Evolutionary conservation across 257 asterid species (phyloP), one percentile per base, ranked within the genome.

Genomic region (Nicotiana attenuata): DNA sequence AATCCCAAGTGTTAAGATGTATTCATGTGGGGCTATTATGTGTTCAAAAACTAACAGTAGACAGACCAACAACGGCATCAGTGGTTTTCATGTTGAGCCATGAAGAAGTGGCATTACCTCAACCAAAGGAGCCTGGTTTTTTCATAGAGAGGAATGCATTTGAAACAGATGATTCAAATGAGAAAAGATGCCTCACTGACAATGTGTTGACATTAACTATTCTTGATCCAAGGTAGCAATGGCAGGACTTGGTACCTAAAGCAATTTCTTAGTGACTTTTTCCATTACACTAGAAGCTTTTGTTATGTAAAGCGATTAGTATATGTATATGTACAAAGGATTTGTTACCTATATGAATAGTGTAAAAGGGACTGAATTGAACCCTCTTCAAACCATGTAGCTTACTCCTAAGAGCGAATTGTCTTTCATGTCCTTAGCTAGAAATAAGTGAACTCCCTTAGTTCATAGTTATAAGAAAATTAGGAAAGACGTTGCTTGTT

Each of bases 91-190:
- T 88, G 90, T 84, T 89, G 3, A 88, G 83, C 80, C 87, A 19
- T 53, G 90, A 87, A 24, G 88, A 84, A 31, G 82, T 81, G 14
- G 13, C 71, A 67, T 22, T 86, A 50, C 85, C 89, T 10, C 75
- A 85, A 20, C 92, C 92, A 2, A 87, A 82, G 11, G 91, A 88
- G 61, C 92, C 92, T 13, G 90, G 89, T 11, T 89, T 84, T 55
- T 86, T 89, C 71, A 33, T 52, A 19, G 86, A 80, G 75, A 84
- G 77, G 52, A 82, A 79, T 84, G 20, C 13, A 28, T 14, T 10
- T 65, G 10, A 57, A 59, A 61, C 81, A 65, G 73, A 76, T 73
- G 71, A 50, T 53, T 14, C 81, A 78, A 60, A 83, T 81, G 66
- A 35, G 59, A 65, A 20, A 6, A 10, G 45, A 10, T 7, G 73